phyloP scores from a whole-genome alignment of 1,284 basidiomycete species.

The Meripilus lineatus region DNA sequence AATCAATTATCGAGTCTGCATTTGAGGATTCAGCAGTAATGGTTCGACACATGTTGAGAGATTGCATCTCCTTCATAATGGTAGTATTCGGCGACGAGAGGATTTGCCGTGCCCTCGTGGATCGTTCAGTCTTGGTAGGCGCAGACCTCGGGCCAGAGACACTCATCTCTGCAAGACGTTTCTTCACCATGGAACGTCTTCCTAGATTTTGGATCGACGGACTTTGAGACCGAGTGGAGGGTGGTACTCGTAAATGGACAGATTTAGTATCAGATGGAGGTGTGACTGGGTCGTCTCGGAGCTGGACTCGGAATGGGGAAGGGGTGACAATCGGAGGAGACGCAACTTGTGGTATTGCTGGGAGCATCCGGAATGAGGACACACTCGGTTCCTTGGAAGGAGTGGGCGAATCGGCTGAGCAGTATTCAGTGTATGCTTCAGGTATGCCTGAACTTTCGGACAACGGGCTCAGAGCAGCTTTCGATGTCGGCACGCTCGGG shows the following conservation, averaged over 20 bases:
- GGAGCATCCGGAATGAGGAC: no score
- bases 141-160: no score
- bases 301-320: conserved; percentile 18
- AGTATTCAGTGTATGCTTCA: no score
- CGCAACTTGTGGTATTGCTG: no score
- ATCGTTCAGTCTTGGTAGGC: no score
- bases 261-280: not conserved
- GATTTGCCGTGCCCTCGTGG: conserved; percentile 12
- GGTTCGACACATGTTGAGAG: conserved; percentile 10
- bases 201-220: conserved; percentile 51
- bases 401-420: no score
- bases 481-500: no score
- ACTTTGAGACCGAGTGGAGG: conserved; percentile 30
- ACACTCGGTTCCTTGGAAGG: no score
- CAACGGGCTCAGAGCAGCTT: no score
- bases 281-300: conserved; percentile 11
- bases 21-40: conserved; percentile 13
- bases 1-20: conserved; percentile 19
- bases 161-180: conserved; percentile 47
- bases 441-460: not conserved
- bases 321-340: conserved; percentile 20
- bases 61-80: not conserved
- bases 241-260: conserved; percentile 8
- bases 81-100: conserved; percentile 10
- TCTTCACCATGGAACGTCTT: conserved; percentile 44